These are phyloP conservation scores for Cyphellophora europaea DNA, from an alignment of 2,329 filamentous ascomycete genomes.

Conservation along the genomic window DNA sequence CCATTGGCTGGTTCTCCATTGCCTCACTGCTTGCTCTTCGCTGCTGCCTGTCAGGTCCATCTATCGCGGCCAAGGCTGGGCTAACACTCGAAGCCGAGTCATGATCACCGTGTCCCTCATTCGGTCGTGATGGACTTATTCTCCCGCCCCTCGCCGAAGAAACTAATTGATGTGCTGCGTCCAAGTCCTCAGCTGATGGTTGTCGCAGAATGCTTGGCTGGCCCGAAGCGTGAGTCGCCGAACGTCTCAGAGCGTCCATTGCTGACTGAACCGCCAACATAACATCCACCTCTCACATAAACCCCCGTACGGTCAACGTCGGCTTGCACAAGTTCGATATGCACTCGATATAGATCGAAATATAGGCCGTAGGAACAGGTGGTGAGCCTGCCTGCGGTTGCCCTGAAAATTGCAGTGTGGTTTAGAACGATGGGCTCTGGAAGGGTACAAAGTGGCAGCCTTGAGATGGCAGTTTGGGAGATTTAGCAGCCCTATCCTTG, in stretches of 20 bases:
- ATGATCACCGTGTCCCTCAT: not conserved
- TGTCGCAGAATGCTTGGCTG: conserved; percentile 26
- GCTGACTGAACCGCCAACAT: conserved; percentile 19
- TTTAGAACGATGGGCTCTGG: no score
- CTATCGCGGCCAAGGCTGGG: not conserved
- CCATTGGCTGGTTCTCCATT: not conserved
- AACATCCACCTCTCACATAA: no score
- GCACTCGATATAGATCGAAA: no score
- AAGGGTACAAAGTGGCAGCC: no score
- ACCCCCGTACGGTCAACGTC: no score
- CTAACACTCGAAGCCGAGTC: not conserved
- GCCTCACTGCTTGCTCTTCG: not conserved
- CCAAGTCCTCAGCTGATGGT: conserved; percentile 37
- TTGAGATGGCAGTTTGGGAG: no score
- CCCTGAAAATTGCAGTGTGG: no score
- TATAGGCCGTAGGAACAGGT: no score
- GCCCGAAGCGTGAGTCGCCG: conserved; percentile 11
- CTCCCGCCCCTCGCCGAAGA: conserved; percentile 36
- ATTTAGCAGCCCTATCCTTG: no score
- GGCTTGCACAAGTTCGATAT: no score
- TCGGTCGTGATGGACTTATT: not conserved
- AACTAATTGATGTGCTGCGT: conserved; percentile 38
- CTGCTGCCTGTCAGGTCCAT: not conserved
- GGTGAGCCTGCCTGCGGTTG: no score
- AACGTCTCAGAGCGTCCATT: conserved; percentile 17